phyloP scores from a whole-genome alignment of 495 filamentous ascomycete genomes.

The Penicillium longicatenatum region DNA sequence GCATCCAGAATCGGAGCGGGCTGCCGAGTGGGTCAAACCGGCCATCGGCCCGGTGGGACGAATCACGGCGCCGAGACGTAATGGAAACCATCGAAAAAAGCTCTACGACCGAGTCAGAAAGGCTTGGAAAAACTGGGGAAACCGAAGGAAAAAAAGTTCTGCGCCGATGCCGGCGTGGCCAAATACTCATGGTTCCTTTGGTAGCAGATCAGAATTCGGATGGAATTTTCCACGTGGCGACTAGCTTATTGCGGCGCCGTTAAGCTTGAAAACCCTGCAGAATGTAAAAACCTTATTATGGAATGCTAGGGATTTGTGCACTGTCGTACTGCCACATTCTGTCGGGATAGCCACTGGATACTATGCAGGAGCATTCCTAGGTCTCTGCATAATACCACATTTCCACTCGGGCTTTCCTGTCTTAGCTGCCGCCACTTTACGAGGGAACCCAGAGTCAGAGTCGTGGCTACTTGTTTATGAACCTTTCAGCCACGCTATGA shows the following conservation, averaged over 20 bases:
- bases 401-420: background rate
- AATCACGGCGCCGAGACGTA: conserved; percentile 23
- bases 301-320: background rate
- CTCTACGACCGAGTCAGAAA: conserved; percentile 6
- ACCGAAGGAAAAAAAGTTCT: conserved; percentile 13
- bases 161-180: conserved; percentile 24
- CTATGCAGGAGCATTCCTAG: no score
- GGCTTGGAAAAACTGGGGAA: conserved; percentile 20
- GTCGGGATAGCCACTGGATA: background rate
- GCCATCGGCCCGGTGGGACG: conserved; percentile 17
- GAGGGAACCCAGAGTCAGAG: no score
- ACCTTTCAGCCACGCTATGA: no score
- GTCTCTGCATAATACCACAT: no score
- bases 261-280: background rate
- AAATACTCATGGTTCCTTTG: background rate
- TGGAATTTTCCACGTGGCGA: background rate
- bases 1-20: conserved; percentile 3
- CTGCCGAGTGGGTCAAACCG: conserved; percentile 16
- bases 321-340: background rate
- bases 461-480: no score
- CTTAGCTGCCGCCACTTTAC: no score
- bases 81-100: conserved; percentile 15
- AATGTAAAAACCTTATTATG: background rate
- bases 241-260: background rate
- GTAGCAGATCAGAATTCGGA: background rate